A percentile compares a stretch with the other conserved stretches of the same genome.
These are phyloP conservation scores for Neonectria faginata DNA, from an alignment of 2,329 filamentous ascomycete species.

Conservation along the genomic window DNA sequence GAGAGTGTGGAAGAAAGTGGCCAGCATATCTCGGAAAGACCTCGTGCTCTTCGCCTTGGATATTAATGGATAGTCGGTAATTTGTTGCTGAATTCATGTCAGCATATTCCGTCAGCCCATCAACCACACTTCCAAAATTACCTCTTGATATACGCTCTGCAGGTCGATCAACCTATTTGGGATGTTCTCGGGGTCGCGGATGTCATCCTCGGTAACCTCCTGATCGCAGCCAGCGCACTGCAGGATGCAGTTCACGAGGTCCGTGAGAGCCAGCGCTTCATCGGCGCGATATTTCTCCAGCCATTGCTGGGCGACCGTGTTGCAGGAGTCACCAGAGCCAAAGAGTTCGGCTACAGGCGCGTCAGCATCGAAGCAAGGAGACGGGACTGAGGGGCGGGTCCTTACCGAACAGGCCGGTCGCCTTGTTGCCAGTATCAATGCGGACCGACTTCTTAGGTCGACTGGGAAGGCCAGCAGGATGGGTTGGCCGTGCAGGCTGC, in stretches of 20 bases:
- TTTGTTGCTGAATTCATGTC: conserved; percentile 67
- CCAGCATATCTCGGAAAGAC: conserved; percentile 81
- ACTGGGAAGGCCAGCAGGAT: conserved; percentile 60
- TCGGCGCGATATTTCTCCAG: conserved; percentile 68
- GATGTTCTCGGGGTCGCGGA: conserved; percentile 89
- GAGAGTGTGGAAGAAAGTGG: conserved; percentile 82
- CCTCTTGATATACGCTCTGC: conserved; percentile 88
- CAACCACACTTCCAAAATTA: conserved; percentile 52
- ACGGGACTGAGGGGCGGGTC: conserved; percentile 7
- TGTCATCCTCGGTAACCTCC: conserved; percentile 83
- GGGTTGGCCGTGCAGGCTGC: conserved; percentile 51
- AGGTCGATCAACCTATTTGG: conserved; percentile 82
- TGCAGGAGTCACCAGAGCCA: conserved; percentile 66
- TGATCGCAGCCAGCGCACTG: conserved; percentile 83
- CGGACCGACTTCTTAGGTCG: conserved; percentile 68
- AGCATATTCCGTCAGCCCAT: conserved; percentile 36
- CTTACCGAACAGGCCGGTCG: conserved; percentile 68
- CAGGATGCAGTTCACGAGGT: conserved; percentile 75
- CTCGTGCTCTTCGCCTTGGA: conserved; percentile 81
- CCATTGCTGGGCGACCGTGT: conserved; percentile 71
- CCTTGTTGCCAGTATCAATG: conserved; percentile 63
- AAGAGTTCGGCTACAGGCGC: conserved; percentile 69
- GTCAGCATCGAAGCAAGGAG: conserved; percentile 36
- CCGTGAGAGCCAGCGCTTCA: conserved; percentile 66
- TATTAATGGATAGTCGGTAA: conserved; percentile 92